These are phyloP conservation scores for Kodamaea sp. DNA, from an alignment of 1,139 yeast species.

Conservation along the genomic window DNA sequence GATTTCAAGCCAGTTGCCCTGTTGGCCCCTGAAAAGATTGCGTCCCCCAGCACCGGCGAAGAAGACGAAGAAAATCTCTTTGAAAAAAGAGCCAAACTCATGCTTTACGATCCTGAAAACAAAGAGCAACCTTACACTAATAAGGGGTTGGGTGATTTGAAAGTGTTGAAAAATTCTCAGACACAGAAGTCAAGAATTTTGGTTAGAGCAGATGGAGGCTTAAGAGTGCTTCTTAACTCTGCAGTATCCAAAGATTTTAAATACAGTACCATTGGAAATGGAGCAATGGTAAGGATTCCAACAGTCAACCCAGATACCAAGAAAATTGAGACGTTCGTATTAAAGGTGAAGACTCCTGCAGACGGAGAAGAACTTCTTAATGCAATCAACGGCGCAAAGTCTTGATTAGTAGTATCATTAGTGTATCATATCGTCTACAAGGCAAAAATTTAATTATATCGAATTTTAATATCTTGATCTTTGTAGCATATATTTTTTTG, in stretches of 20 bases:
- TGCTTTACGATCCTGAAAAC: constrained; percentile 56
- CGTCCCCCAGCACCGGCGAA: constrained; percentile 68
- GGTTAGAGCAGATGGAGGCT: constrained; percentile 87
- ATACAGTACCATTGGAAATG: constrained; percentile 60
- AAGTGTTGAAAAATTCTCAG: constrained; percentile 60
- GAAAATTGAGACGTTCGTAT: constrained; percentile 56
- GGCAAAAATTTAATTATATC: no score
- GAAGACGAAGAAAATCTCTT: constrained; percentile 71
- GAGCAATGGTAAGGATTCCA: constrained; percentile 59
- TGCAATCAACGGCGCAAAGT: constrained; percentile 45
- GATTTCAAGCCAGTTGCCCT: constrained; percentile 51
- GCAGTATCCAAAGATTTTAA: constrained; percentile 52
- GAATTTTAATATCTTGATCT: no score
- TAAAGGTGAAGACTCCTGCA: constrained; percentile 64
- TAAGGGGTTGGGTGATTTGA: constrained; percentile 82
- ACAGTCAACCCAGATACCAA: constrained; percentile 46
- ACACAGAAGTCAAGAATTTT: constrained; percentile 68
- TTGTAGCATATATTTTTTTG: no score
- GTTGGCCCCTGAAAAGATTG: constrained; percentile 44
- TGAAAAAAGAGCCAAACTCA: constrained; percentile 71
- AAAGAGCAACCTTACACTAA: constrained; percentile 53
- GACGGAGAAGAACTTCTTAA: constrained; percentile 69
- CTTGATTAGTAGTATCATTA: constrained; percentile 3
- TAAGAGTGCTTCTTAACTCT: constrained; percentile 74
- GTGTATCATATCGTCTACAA: constrained; percentile 5